A percentile compares a stretch with the other conserved stretches of the same genome.
Evolutionary conservation across 1,284 basidiomycete genomes (phyloP).

Genomic region (Sporisorium scitamineum): DNA sequence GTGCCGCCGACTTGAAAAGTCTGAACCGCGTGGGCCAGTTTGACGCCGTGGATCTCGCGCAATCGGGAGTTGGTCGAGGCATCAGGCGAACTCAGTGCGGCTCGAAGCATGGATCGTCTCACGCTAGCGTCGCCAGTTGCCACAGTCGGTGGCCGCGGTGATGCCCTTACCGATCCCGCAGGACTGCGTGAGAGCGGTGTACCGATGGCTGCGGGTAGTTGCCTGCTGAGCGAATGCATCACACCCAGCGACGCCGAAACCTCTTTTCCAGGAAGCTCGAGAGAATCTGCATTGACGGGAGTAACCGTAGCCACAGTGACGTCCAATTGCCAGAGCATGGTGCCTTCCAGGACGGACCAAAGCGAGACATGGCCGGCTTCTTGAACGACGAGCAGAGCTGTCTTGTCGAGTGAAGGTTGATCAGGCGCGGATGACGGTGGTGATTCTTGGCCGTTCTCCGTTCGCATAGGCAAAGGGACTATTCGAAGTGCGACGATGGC

Average conservation of each 20-base stretch:
- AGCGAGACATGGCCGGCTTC: slow-evolving; percentile 39
- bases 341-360: slow-evolving; percentile 45
- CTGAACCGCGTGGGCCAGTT: slow-evolving; percentile 21
- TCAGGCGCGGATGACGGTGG: not conserved
- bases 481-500: slow-evolving; percentile 41
- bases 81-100: slow-evolving; percentile 26
- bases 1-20: not conserved
- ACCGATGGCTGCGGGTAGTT: slow-evolving; percentile 35
- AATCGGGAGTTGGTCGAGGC: slow-evolving; percentile 15
- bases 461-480: slow-evolving; percentile 4
- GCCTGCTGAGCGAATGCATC: slow-evolving; percentile 33
- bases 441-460: not conserved
- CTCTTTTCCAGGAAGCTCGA: slow-evolving; percentile 11
- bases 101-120: slow-evolving; percentile 34
- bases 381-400: slow-evolving; percentile 35
- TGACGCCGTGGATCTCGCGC: slow-evolving; percentile 27
- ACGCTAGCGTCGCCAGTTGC: slow-evolving; percentile 21
- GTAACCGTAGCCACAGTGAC: slow-evolving; percentile 18
- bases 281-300: slow-evolving; percentile 1
- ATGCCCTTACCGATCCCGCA: slow-evolving; percentile 35
- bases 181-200: slow-evolving; percentile 41
- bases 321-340: slow-evolving; percentile 36
- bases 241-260: slow-evolving; percentile 19
- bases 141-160: slow-evolving; percentile 24
- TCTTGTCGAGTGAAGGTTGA: slow-evolving; percentile 11